Base-by-base conservation (phyloP, 2,329 filamentous ascomycete genomes). In the Ilyonectria sp. region DNA sequence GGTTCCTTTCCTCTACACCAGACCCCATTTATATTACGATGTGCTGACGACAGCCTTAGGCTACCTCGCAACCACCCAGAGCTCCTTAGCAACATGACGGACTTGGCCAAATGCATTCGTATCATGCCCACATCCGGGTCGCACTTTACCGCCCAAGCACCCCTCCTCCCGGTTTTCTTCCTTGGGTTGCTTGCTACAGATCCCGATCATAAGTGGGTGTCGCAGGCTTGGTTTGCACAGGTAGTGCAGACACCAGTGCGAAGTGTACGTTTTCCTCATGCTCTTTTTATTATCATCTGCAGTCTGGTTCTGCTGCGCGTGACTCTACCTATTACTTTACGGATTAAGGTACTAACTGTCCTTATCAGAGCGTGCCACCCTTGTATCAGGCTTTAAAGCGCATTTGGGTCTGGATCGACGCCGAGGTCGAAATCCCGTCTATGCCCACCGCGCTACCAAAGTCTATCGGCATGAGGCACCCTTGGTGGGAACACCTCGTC, bases 401-500 rank as follows among this genome's bases (percentile, higher is more conserved):
- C 37, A 81, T 82, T 21, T 80, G 80, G 76, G 37, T 13, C 23
- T 83, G 81, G 81, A 78, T 83, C 43, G 71, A 78, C 29, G 46
- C 49, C 8, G 76, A 79, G 11, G 66, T 79, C 35, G 65, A 70
- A 40, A 29, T 73, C 44, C 67, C 68, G 6, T 49, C 60, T 44
- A 66, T 60, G 37, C 62, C 61, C 40, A 40, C 46, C 44, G 47
- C 64, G 43, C 47, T 78, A 15, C 57, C 74, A 46, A 62, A 71
- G 19, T 60, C 70, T 21, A 74, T 83, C 55, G 65, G 71, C 47
- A 65, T 76, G 37, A 79, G 82, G 54, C 55, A 67, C 35, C 72
- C 79, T 21, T 83, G 82, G 82, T 83, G 82, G 82, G 82, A 83
- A 72, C 63, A 68, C n/a, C 75, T 83, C 63, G 79, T 83, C 19